Evolutionary conservation across 768 basidiomycete genomes (phyloP).

Genomic region (Russula brevipes): DNA sequence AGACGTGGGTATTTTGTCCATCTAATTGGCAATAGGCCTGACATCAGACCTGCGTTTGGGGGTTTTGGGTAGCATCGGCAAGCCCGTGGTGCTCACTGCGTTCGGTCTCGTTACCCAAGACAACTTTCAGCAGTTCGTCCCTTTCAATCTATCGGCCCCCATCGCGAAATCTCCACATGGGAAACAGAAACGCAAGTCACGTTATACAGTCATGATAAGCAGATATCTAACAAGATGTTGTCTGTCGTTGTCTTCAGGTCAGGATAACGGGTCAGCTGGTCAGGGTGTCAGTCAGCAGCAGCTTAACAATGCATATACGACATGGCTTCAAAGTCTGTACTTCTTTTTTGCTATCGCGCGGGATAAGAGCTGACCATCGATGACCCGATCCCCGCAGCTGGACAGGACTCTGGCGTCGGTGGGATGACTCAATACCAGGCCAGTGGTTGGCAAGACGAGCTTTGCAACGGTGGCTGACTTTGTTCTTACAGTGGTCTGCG

Average conservation of each 20-base stretch:
- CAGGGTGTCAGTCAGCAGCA: slow-evolving; percentile 14
- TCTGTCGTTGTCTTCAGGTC: slow-evolving; percentile 11
- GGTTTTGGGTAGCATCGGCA: slow-evolving; percentile 31
- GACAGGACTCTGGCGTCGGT: slow-evolving; percentile 1
- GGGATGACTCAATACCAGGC: slow-evolving; percentile 23
- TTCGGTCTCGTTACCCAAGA: slow-evolving; percentile 33
- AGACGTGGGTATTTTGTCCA: slow-evolving; percentile 20
- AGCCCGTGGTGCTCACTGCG: slow-evolving; percentile 32
- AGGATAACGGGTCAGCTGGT: neutral
- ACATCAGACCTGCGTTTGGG: neutral
- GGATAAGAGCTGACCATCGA: neutral
- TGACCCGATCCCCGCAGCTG: neutral
- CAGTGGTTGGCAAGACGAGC: neutral
- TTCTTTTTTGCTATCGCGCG: neutral
- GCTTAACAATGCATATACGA: slow-evolving; percentile 7
- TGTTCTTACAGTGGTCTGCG: slow-evolving; percentile 17
- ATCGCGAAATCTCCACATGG: neutral
- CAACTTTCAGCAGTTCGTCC: slow-evolving; percentile 29
- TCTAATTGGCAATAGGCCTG: neutral
- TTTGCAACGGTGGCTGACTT: neutral
- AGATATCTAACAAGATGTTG: neutral
- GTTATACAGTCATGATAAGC: neutral
- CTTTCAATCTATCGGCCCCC: slow-evolving; percentile 30
- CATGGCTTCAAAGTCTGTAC: slow-evolving; percentile 16
- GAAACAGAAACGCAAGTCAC: slow-evolving; percentile 12